phyloP scores from a whole-genome alignment of 305 asterid genomes.

The Salvia sclarea region DNA sequence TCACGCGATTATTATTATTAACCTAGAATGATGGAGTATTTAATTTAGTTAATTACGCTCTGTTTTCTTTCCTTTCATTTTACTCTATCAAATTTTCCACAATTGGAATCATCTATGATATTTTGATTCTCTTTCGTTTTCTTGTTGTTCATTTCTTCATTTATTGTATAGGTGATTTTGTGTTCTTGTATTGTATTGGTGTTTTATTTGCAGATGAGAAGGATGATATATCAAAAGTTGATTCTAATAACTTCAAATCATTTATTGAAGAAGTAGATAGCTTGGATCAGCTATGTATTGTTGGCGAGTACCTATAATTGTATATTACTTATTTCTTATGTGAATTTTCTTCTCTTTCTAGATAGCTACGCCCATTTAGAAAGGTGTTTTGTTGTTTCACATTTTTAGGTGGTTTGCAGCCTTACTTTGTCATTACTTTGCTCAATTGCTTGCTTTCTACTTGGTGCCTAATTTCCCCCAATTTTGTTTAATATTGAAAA shows the following conservation, averaged over 20 bases:
- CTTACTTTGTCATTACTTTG: too few relatives aligned
- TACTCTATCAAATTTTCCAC: constrained; percentile 29
- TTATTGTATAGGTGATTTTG: neutral
- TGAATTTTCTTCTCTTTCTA: constrained; percentile 4
- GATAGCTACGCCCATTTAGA: neutral
- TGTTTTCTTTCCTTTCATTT: constrained; percentile 42
- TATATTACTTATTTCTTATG: neutral
- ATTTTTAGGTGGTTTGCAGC: neutral
- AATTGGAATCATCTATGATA: too few relatives aligned
- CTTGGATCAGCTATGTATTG: constrained; percentile 77
- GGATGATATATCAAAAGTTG: constrained; percentile 67
- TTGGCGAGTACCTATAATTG: constrained; percentile 14
- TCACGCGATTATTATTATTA: constrained; percentile 16
- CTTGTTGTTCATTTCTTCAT: neutral
- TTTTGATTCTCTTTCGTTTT: too few relatives aligned
- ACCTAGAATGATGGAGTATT: constrained; percentile 4
- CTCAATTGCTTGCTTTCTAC: too few relatives aligned
- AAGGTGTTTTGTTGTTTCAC: neutral
- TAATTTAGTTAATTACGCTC: neutral
- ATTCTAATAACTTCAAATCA: constrained; percentile 63
- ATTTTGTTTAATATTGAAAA: too few relatives aligned
- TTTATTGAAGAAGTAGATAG: constrained; percentile 75
- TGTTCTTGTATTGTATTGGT: constrained; percentile 14
- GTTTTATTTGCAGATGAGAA: constrained; percentile 62
- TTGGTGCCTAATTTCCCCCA: too few relatives aligned